Base-by-base conservation (phyloP, 805 yeast genomes). In the Candida taoyuanica region DNA sequence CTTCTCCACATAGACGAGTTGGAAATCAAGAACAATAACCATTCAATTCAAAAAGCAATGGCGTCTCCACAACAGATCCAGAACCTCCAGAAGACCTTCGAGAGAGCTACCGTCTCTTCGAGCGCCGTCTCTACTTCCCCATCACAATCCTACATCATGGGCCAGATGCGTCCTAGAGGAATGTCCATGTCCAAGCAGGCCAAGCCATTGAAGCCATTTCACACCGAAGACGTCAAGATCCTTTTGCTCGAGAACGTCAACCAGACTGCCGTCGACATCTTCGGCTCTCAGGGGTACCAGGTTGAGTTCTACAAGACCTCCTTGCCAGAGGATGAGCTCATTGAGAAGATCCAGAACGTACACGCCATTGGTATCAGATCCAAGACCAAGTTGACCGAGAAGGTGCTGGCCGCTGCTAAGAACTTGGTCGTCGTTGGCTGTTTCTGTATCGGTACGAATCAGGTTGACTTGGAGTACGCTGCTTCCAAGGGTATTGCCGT, bases 371-470 rank as follows among this genome's bases (percentile, higher is more conserved):
- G 98, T 66, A 89, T 93, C 59, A 85, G 98, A 71, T 93, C 98
- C 44, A 93, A 93, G 73, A 93, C 98, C 36, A 85, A 80, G 64
- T 72, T 93, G 58, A 85, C 88, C 29, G 82, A 76, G 50, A 78
- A 78, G 36, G 79, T 93, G 20, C 71, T 93, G 54, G 71, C 76
- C 48, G 85, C 85, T 54, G 98, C 98, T 41, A 83, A 81, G 62
- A 86, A 91, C 70, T 73, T 93, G 64, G 85, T 85, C 19, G 89
- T 78, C 23, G 71, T 93, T 64, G 98, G 98, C 41, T 93, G 98
- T 71, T 93, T 93, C 84, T 93, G 98, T 74, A 93, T 93, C 53
- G 98, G 98, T 58, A 93, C 98, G 45, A 93, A 93, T 70, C 98
- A 93, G 70, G 98, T 93, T 39, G 94, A 93, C 63, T 73, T 89